Evolutionary conservation across 1,284 basidiomycete genomes (phyloP), one percentile per base, ranked within the genome.

Genomic region (Filobasidium uniguttulatum): DNA sequence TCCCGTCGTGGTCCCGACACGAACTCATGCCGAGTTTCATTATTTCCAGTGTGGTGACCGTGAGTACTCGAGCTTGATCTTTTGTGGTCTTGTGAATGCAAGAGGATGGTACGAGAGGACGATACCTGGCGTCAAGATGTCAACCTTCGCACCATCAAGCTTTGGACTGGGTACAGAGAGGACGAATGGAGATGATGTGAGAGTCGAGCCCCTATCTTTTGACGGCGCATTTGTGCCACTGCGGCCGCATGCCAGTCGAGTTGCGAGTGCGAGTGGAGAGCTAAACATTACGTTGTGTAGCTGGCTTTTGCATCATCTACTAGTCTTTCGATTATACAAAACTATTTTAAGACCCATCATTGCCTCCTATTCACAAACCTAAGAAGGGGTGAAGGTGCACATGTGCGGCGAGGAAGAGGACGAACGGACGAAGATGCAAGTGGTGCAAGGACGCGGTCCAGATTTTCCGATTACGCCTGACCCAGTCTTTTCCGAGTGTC

Each of bases 31-130:
- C 29, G 40, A 3, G 15, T 26, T 19, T 26, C 3, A 28, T 6
- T 43, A n/a, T 12, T n/a, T 28, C 14, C 26, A 43, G 40, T 43
- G 40, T 43, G 40, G 40, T n/a, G 40, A 43, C 40, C 40, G 40
- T 43, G 26, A 43, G 40, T 43, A 43, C 19, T 8, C 12, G 4
- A 26, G 26, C 12, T 43, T 41, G 14, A 5, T 26, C 7, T 4
- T 4, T 23, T 43, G 10, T 28, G 26, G 40, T 19, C 15, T 26
- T 15, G 40, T 43, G 40, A n/a, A n/a, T n/a, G n/a, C n/a, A n/a
- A n/a, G n/a, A n/a, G n/a, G n/a, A n/a, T n/a, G n/a, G n/a, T n/a
- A n/a, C n/a, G n/a, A n/a, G n/a, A n/a, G 40, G 23, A 43, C 26
- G 40, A 26, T 26, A 43, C 22, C 17, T n/a, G 37, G 3, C 37